Evolutionary conservation across 345 rosid genomes (phyloP).

Genomic region (Melaleuca alternifolia): DNA sequence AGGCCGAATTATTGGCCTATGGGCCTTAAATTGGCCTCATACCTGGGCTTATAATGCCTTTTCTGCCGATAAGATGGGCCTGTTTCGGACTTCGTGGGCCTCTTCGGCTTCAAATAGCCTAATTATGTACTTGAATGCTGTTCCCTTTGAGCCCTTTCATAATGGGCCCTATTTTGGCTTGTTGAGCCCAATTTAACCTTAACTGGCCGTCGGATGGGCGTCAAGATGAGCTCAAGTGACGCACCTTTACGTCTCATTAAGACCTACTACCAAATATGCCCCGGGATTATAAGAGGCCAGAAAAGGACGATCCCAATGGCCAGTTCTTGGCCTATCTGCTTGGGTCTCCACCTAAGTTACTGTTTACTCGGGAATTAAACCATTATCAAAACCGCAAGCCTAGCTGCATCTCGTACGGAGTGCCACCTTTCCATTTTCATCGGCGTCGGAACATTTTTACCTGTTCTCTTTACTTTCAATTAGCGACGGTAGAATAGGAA

Average conservation of each 20-base stretch:
- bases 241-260: neutral
- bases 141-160: neutral
- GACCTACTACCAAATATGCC: too few species aligned
- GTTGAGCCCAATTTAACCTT: neutral
- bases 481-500: neutral
- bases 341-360: neutral
- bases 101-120: neutral
- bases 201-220: neutral
- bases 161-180: neutral
- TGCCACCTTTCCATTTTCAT: neutral
- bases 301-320: neutral
- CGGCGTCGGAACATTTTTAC: neutral
- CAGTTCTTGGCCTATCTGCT: neutral
- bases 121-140: neutral
- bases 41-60: neutral
- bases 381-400: neutral
- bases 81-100: neutral
- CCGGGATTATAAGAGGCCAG: neutral
- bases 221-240: neutral
- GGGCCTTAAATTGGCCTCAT: neutral
- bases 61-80: neutral
- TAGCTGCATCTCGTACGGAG: too few species aligned
- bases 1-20: neutral
- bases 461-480: neutral
- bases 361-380: neutral